Conservation (phyloP, 129 eudicot genomes). For the Escallonia rubra region DNA sequence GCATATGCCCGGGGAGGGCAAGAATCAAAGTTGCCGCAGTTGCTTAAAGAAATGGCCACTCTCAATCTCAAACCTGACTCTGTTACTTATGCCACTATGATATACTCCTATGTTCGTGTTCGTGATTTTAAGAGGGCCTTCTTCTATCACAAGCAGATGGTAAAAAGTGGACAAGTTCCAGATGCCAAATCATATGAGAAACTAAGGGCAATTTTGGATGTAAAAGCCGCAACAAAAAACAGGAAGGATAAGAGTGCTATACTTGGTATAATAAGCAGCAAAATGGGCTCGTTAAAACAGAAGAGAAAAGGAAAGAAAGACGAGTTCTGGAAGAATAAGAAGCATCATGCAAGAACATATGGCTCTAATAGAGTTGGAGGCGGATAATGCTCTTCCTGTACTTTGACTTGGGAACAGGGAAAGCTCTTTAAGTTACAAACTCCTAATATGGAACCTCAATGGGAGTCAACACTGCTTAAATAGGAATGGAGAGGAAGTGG, state of each 20-base stretch:
- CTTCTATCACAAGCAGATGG: slow-evolving; percentile 87
- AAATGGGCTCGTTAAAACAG: slow-evolving; percentile 61
- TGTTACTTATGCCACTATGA: slow-evolving; percentile 81
- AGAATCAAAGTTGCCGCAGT: slow-evolving; percentile 67
- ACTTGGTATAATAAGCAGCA: slow-evolving; percentile 78
- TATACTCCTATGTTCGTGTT: slow-evolving; percentile 78
- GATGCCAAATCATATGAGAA: slow-evolving; percentile 76
- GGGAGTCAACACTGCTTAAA: too few relatives aligned
- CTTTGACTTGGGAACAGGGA: slow-evolving; percentile 7
- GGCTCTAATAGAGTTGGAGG: slow-evolving; percentile 29
- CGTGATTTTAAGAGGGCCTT: slow-evolving; percentile 92
- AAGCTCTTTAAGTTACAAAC: too few relatives aligned
- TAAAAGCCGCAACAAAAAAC: slow-evolving; percentile 73
- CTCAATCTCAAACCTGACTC: slow-evolving; percentile 80
- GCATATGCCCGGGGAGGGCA: slow-evolving; percentile 91
- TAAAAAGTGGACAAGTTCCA: slow-evolving; percentile 86
- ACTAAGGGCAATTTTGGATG: slow-evolving; percentile 77
- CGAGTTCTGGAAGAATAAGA: slow-evolving; percentile 89
- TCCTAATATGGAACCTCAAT: too few relatives aligned
- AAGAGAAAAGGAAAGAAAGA: slow-evolving; percentile 85
- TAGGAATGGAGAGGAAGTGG: not conserved
- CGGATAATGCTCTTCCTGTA: slow-evolving; percentile 6
- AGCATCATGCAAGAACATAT: slow-evolving; percentile 35
- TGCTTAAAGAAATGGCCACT: slow-evolving; percentile 77
- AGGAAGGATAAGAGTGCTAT: slow-evolving; percentile 88